These are phyloP conservation scores for Penicillium brevicompactum DNA, from an alignment of 2,329 filamentous ascomycete genomes.

Conservation along the genomic window DNA sequence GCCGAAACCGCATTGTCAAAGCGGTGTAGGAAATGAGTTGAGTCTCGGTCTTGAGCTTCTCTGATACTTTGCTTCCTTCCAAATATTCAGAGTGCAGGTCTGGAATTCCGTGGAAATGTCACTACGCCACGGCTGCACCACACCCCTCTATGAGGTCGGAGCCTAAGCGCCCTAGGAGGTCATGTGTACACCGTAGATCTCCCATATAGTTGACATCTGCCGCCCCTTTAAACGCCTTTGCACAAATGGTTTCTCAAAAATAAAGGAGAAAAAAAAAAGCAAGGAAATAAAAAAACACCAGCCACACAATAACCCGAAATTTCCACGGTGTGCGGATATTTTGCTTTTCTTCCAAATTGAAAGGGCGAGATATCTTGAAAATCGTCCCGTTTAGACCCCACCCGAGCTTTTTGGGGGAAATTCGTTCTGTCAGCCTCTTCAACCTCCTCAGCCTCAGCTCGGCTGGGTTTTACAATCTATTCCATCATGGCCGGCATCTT, in stretches of 20 bases:
- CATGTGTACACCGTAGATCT: constrained; percentile 26
- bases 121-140: constrained; percentile 7
- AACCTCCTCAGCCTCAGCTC: constrained; percentile 12
- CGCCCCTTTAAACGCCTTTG: constrained; percentile 1
- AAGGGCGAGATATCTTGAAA: background rate
- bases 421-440: constrained; percentile 15
- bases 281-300: background rate
- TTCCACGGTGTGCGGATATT: too few relatives aligned
- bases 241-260: too few relatives aligned
- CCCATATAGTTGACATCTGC: background rate
- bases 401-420: background rate
- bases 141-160: constrained; percentile 13
- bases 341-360: background rate
- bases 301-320: too few relatives aligned
- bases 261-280: background rate
- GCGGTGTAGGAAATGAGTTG: too few relatives aligned
- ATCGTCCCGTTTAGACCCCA: constrained; percentile 15
- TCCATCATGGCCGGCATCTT: constrained; percentile 84
- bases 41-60: too few relatives aligned
- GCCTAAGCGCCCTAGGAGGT: constrained; percentile 24
- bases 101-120: background rate
- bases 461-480: background rate
- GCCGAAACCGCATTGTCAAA: too few relatives aligned
- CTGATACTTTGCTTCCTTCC: too few relatives aligned
- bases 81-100: too few relatives aligned